Percentiles rank a stretch among this genome's conserved stretches.
Evolutionary conservation across 345 rosid genomes (phyloP).

Genomic region (Acer negundo): DNA sequence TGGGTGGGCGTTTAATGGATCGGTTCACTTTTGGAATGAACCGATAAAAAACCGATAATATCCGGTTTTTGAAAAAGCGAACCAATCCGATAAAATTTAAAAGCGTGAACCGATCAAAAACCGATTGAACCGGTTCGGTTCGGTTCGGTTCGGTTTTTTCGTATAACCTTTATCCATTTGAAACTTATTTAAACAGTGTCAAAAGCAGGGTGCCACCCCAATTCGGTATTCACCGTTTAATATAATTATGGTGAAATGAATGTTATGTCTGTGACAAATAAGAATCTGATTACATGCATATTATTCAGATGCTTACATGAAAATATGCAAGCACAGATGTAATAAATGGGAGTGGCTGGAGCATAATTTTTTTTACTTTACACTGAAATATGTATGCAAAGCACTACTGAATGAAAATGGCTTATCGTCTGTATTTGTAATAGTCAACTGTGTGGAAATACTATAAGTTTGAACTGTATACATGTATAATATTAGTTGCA

Average conservation of each 20-base stretch:
- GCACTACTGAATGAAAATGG: constrained; percentile 82
- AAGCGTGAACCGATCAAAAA: no score
- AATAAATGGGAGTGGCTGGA: not conserved
- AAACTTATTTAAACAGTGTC: no score
- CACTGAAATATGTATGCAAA: constrained; percentile 86
- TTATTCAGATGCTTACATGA: constrained; percentile 18
- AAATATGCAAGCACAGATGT: not conserved
- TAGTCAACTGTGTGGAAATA: constrained; percentile 74
- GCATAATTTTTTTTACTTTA: constrained; percentile 21
- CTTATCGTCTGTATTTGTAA: constrained; percentile 75
- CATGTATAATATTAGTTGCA: not conserved
- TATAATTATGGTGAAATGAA: no score
- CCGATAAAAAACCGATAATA: no score
- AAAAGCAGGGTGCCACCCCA: constrained; percentile 3
- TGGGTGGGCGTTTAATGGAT: no score
- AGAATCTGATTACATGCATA: constrained; percentile 6
- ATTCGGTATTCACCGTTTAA: not conserved
- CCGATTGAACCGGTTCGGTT: no score
- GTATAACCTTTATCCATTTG: no score
- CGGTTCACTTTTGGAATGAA: no score
- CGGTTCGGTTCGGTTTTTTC: no score
- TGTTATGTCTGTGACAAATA: not conserved
- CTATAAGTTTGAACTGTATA: constrained; percentile 28
- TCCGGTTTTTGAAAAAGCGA: no score
- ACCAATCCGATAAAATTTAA: no score